Conservation (phyloP, 2,329 filamentous ascomycete genomes). For the Claviceps pazoutovae region DNA sequence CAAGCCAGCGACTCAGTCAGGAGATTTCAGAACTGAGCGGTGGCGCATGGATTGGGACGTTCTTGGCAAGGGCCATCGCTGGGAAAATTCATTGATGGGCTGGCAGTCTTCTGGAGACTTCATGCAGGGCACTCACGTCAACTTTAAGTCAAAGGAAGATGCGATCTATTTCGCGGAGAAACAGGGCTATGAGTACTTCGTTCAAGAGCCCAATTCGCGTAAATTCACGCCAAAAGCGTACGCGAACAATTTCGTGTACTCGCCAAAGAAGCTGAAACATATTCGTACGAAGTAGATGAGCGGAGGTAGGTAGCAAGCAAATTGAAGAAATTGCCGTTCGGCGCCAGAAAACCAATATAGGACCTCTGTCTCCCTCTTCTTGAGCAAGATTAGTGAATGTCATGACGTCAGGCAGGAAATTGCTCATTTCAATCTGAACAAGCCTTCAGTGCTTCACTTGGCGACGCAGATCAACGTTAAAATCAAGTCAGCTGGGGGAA, state of each 20-base stretch:
- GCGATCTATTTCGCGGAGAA: constrained; percentile 93
- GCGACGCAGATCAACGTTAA: too few relatives aligned
- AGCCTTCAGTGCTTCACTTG: too few relatives aligned
- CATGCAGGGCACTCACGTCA: constrained; percentile 87
- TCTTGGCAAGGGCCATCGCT: constrained; percentile 79
- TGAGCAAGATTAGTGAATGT: background rate
- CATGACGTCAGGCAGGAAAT: background rate
- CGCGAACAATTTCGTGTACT: constrained; percentile 89
- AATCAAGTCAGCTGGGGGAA: too few relatives aligned
- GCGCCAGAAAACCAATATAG: background rate
- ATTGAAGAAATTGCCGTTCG: background rate
- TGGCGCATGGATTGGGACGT: constrained; percentile 99
- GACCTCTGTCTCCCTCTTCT: background rate
- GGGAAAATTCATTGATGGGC: constrained; percentile 97
- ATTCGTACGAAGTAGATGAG: constrained; percentile 61
- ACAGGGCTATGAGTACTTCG: constrained; percentile 98
- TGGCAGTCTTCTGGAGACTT: constrained; percentile 94
- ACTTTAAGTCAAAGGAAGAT: constrained; percentile 87
- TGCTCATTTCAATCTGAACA: too few relatives aligned
- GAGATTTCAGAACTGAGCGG: constrained; percentile 65
- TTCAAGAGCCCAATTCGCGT: constrained; percentile 88
- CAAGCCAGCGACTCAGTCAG: constrained; percentile 95
- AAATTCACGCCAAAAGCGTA: constrained; percentile 85
- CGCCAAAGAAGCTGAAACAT: constrained; percentile 73
- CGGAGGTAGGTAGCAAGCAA: background rate